These are phyloP conservation scores for Rhodamnia rubescens DNA, from an alignment of 345 rosid genomes.

Conservation along the genomic window DNA sequence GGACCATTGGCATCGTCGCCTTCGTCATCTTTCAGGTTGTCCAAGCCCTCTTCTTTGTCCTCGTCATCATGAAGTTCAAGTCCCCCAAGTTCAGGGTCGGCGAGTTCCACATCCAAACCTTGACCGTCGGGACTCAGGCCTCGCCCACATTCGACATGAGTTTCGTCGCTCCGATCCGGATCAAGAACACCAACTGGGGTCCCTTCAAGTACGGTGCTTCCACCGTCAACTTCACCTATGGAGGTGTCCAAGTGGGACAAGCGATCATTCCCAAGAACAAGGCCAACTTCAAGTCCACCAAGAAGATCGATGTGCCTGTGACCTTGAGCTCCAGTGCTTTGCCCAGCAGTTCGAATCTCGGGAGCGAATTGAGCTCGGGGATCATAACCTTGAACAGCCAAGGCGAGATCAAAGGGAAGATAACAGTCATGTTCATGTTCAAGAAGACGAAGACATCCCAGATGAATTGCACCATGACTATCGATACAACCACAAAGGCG, in stretches of 20 bases:
- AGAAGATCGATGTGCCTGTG: too few relatives aligned
- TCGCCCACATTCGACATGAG: neutral
- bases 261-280: neutral
- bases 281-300: constrained; percentile 4
- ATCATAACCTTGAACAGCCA: neutral
- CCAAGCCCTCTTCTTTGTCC: constrained; percentile 5
- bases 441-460: constrained; percentile 1
- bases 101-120: neutral
- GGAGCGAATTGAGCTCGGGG: neutral
- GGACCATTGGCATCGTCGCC: neutral
- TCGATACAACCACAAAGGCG: neutral
- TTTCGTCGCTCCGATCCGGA: neutral
- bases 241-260: neutral
- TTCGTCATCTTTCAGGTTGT: constrained; percentile 10
- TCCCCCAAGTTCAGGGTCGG: constrained; percentile 8
- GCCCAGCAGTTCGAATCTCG: neutral
- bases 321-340: neutral
- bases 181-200: constrained; percentile 7
- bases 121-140: neutral
- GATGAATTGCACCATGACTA: constrained; percentile 4
- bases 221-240: neutral
- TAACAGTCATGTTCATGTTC: neutral
- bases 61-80: constrained; percentile 6
- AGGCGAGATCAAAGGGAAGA: neutral
- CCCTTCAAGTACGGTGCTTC: constrained; percentile 2